Evolutionary conservation across 441 rosid genomes (phyloP).

Genomic region (Raphanus hybrid): DNA sequence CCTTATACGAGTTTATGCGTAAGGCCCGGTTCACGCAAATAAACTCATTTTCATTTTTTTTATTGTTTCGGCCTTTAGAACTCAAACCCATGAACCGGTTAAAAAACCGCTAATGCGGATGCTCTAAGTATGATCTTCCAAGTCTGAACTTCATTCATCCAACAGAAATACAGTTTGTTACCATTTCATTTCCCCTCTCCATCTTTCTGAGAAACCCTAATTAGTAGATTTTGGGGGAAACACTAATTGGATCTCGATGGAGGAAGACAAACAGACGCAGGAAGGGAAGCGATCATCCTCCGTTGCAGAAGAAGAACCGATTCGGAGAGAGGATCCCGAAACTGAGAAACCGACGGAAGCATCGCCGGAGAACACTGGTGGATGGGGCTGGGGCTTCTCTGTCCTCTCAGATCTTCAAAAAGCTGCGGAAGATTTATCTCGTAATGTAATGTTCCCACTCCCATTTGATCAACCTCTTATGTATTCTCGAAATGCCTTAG

Average conservation of each 20-base stretch:
- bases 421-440: slow-evolving; percentile 94
- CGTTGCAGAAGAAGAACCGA: slow-evolving; percentile 17
- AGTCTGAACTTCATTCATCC: not conserved
- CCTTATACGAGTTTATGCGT: too few species aligned
- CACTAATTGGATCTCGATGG: slow-evolving; percentile 44
- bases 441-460: slow-evolving; percentile 59
- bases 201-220: not conserved
- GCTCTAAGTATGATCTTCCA: not conserved
- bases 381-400: slow-evolving; percentile 95
- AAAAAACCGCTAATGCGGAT: too few species aligned
- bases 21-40: too few species aligned
- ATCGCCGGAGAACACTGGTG: slow-evolving; percentile 42
- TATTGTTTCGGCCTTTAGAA: too few species aligned
- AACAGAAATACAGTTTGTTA: slow-evolving; percentile 26
- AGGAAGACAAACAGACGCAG: slow-evolving; percentile 39
- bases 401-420: slow-evolving; percentile 91
- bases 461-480: not conserved
- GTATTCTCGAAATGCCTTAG: slow-evolving; percentile 1
- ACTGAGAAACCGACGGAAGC: slow-evolving; percentile 40
- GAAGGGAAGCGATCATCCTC: slow-evolving; percentile 31
- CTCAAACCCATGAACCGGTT: too few species aligned
- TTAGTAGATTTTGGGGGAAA: not conserved
- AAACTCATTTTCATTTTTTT: too few species aligned
- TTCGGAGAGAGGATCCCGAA: slow-evolving; percentile 28
- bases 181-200: not conserved